Evolutionary conservation across 371 early-diverging fungal genomes (phyloP).

Genomic region (Funneliformis caledonium): DNA sequence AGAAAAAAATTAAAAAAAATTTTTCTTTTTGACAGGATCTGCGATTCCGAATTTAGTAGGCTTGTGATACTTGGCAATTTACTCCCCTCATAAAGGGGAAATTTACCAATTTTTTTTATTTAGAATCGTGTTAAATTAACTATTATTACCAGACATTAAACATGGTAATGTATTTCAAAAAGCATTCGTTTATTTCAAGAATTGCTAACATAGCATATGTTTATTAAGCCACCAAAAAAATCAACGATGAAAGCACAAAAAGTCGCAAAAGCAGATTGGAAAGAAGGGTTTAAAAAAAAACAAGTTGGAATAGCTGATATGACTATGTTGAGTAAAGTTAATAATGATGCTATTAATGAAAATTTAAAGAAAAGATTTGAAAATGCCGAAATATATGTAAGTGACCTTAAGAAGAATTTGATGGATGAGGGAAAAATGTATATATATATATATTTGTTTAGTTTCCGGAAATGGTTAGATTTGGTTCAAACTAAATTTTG

Average conservation of each 20-base stretch:
- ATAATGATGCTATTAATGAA: slow-evolving; percentile 84
- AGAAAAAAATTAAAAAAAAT: no score
- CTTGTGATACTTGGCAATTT: no score
- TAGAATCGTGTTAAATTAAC: no score
- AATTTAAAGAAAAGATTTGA: slow-evolving; percentile 84
- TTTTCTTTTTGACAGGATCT: no score
- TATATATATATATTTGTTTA: neutral
- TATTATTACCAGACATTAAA: neutral
- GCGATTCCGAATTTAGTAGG: no score
- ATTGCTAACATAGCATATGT: neutral
- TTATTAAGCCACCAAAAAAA: neutral
- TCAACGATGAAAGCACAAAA: neutral
- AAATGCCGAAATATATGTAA: slow-evolving; percentile 85
- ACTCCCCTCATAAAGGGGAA: no score
- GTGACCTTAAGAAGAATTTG: slow-evolving; percentile 28
- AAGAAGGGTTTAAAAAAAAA: slow-evolving; percentile 79
- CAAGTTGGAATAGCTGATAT: slow-evolving; percentile 88
- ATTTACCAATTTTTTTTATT: no score
- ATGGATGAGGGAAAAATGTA: neutral
- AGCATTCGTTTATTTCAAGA: neutral
- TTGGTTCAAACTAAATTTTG: neutral
- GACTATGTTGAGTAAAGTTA: slow-evolving; percentile 86
- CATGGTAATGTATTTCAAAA: neutral
- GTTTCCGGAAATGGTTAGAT: neutral
- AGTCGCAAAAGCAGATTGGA: slow-evolving; percentile 81